Percentiles rank a stretch among this genome's conserved stretches.
Evolutionary conservation across 257 asterid genomes (phyloP).

Genomic region (Hygrophila difformis): DNA sequence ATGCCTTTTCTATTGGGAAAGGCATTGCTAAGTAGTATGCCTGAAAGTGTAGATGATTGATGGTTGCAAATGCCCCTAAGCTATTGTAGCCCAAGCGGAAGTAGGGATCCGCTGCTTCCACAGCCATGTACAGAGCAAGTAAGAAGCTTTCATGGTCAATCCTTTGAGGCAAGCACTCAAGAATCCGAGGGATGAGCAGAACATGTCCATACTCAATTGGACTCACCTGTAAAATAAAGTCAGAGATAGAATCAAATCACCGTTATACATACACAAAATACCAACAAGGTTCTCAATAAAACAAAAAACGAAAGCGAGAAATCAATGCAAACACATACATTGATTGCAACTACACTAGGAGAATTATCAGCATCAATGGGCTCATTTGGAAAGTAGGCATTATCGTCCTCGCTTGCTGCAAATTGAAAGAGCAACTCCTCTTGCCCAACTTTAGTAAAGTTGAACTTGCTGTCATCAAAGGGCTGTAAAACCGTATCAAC

Average conservation of each 20-base stretch:
- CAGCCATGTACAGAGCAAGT: slow-evolving; percentile 79
- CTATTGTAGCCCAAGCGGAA: slow-evolving; percentile 89
- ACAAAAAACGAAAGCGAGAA: not conserved
- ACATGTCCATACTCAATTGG: slow-evolving; percentile 96
- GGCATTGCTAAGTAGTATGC: slow-evolving; percentile 57
- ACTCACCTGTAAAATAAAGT: slow-evolving; percentile 55
- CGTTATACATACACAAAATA: not conserved
- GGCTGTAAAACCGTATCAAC: slow-evolving; percentile 92
- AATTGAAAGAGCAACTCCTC: slow-evolving; percentile 88
- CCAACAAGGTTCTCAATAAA: not conserved
- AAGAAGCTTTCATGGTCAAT: slow-evolving; percentile 72
- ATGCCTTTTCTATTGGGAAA: slow-evolving; percentile 60
- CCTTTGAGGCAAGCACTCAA: slow-evolving; percentile 77
- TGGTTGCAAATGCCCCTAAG: slow-evolving; percentile 91
- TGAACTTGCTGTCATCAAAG: slow-evolving; percentile 78
- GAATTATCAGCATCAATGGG: slow-evolving; percentile 55
- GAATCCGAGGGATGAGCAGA: slow-evolving; percentile 70
- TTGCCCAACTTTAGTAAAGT: slow-evolving; percentile 86
- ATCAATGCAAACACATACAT: slow-evolving; percentile 29
- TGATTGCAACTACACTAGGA: slow-evolving; percentile 77
- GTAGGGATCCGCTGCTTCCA: slow-evolving; percentile 72
- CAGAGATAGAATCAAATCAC: slow-evolving; percentile 2
- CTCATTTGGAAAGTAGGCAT: slow-evolving; percentile 47
- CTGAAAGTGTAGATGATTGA: slow-evolving; percentile 90
- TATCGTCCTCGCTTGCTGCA: slow-evolving; percentile 44